Evolutionary conservation across 257 asterid species (phyloP).

Genomic region (Mitragyna speciosa): DNA sequence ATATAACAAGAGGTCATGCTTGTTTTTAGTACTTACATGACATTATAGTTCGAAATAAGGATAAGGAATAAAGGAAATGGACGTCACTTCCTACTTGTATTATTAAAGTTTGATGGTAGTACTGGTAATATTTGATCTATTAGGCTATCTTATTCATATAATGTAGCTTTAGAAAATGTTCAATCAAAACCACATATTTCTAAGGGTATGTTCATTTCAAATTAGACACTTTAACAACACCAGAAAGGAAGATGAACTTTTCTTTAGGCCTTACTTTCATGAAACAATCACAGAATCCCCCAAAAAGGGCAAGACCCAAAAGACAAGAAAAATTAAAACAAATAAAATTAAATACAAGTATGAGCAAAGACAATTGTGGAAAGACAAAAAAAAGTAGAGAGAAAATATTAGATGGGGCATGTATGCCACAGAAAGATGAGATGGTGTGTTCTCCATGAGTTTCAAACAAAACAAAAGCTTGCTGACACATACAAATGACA

Average conservation of each 20-base stretch:
- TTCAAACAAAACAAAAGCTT: slow-evolving; percentile 27
- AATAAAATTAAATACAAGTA: background rate
- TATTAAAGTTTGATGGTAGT: slow-evolving; percentile 7
- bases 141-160: background rate
- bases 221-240: background rate
- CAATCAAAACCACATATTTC: background rate
- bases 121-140: background rate
- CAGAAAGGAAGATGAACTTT: background rate
- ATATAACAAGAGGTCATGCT: background rate
- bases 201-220: background rate
- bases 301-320: slow-evolving; percentile 23
- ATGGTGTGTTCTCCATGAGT: slow-evolving; percentile 22
- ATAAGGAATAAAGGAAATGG: slow-evolving; percentile 2
- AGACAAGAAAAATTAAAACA: slow-evolving; percentile 16
- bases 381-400: slow-evolving; percentile 25
- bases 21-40: slow-evolving; percentile 5
- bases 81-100: slow-evolving; percentile 1
- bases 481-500: slow-evolving; percentile 12
- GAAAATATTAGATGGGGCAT: slow-evolving; percentile 29
- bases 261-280: background rate
- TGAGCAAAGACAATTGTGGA: slow-evolving; percentile 20
- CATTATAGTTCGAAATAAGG: background rate
- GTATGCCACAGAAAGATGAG: slow-evolving; percentile 25
- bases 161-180: background rate
- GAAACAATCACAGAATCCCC: slow-evolving; percentile 11